phyloP scores from a whole-genome alignment of 1,284 basidiomycete species.

The Moniliophthora roreri region DNA sequence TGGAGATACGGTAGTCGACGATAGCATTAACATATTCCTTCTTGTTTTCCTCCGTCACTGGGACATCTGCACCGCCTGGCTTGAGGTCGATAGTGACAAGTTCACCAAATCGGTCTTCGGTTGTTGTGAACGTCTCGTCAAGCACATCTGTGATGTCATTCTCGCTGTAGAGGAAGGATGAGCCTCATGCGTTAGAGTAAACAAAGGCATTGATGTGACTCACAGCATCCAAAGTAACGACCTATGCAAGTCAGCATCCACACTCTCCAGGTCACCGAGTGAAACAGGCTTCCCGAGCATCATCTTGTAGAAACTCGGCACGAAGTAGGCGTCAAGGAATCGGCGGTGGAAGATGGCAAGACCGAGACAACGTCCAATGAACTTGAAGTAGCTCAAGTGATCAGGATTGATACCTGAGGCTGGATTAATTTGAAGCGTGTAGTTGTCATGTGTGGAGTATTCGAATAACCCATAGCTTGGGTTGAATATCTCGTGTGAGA shows the following conservation, averaged over 20 bases:
- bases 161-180: conserved; percentile 49
- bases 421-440: conserved; percentile 98
- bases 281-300: conserved; percentile 87
- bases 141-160: conserved; percentile 95
- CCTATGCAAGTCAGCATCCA: conserved; percentile 89
- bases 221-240: conserved; percentile 97
- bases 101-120: conserved; percentile 98
- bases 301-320: conserved; percentile 99
- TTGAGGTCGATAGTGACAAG: conserved; percentile 93
- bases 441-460: conserved; percentile 99
- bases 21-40: conserved; percentile 96
- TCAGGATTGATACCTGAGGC: conserved; percentile 98
- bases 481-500: conserved; percentile 98
- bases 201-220: conserved; percentile 29
- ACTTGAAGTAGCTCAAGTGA: conserved; percentile 99
- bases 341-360: conserved; percentile 98
- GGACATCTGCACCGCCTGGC: conserved; percentile 79
- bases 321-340: conserved; percentile 99
- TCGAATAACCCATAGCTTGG: conserved; percentile 99
- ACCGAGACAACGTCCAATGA: conserved; percentile 93
- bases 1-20: conserved; percentile 93
- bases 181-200: neutral
- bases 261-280: conserved; percentile 85
- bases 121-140: conserved; percentile 92
- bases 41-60: conserved; percentile 98